phyloP scores from a whole-genome alignment of 768 basidiomycete species.

The Termitomyces bulborhizus region DNA sequence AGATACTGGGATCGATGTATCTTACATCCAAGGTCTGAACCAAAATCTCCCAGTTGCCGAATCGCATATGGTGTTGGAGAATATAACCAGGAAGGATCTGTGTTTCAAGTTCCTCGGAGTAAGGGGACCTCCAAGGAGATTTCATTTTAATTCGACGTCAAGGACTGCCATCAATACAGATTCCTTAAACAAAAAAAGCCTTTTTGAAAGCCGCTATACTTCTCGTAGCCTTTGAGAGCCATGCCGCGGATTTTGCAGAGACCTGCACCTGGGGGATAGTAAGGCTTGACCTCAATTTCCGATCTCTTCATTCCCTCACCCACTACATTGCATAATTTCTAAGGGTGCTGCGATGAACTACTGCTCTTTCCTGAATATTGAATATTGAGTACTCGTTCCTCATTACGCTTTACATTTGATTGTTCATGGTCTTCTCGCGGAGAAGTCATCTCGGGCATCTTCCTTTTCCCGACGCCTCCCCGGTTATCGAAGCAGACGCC shows the following conservation, averaged over 20 bases:
- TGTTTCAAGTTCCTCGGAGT: conserved; percentile 4
- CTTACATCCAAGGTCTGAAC: background rate
- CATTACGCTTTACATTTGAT: background rate
- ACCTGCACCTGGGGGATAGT: background rate
- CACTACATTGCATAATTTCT: background rate
- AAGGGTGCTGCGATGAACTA: background rate
- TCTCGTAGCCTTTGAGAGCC: background rate
- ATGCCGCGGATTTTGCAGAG: background rate
- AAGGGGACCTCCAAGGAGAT: conserved; percentile 2
- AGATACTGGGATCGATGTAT: background rate
- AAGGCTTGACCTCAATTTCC: background rate
- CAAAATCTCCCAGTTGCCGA: no score
- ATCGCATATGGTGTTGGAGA: background rate
- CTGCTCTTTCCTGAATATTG: background rate
- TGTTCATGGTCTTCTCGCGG: conserved; percentile 7
- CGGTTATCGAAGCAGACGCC: conserved; percentile 20
- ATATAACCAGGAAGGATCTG: background rate
- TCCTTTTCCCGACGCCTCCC: conserved; percentile 22
- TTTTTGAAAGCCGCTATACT: conserved; percentile 2
- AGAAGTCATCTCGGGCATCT: conserved; percentile 17
- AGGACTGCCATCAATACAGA: conserved; percentile 1
- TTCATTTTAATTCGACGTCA: background rate
- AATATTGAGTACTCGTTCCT: background rate
- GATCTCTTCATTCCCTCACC: background rate
- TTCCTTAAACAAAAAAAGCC: conserved; percentile 3